These are phyloP conservation scores for Amauroascus verrucosus DNA, from an alignment of 2,329 filamentous ascomycete genomes.

Conservation along the genomic window DNA sequence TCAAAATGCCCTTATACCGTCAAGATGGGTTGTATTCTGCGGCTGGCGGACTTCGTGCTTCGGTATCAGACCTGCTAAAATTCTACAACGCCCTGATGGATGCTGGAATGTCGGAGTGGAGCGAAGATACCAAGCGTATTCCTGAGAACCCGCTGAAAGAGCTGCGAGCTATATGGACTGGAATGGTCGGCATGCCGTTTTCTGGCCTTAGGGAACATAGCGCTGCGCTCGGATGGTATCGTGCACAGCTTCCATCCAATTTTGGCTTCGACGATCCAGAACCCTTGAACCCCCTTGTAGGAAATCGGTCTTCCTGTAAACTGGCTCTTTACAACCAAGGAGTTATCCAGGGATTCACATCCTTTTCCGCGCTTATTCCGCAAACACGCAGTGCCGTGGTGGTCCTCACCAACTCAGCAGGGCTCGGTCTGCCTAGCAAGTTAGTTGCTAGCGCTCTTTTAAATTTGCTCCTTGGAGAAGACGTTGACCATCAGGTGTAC, in stretches of 20 bases:
- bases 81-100: conserved; percentile 3
- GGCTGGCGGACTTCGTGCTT: neutral
- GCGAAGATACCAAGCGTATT: neutral
- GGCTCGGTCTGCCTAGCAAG: neutral
- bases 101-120: neutral
- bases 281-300: neutral
- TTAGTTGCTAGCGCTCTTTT: neutral
- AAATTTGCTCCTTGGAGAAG: neutral
- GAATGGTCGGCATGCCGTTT: neutral
- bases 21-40: conserved; percentile 2
- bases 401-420: conserved; percentile 1
- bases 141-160: neutral
- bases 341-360: neutral
- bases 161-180: neutral
- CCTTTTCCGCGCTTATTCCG: neutral
- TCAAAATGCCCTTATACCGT: neutral
- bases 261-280: neutral
- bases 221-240: neutral
- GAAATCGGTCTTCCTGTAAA: neutral
- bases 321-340: neutral
- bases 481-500: neutral
- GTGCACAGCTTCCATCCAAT: neutral
- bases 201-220: conserved; percentile 1
- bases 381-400: neutral
- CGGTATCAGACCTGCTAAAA: conserved; percentile 1